A percentile compares a stretch with the other conserved stretches of the same genome.
Conservation (phyloP, 2,329 filamentous ascomycete species). For the Ceratocystis papillata region DNA sequence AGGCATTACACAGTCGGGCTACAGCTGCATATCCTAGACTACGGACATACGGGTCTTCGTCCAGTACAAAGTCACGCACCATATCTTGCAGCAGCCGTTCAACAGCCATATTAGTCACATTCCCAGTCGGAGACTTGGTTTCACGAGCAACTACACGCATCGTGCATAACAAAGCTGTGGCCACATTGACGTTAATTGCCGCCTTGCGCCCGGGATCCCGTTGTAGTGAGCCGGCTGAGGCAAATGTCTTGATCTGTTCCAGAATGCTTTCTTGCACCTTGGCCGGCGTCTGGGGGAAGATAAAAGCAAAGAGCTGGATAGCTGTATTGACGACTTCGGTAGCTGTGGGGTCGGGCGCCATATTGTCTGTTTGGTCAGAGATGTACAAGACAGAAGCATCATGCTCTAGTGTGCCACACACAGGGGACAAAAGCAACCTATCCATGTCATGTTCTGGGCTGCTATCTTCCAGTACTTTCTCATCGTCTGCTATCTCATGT, state of each 20-base stretch:
- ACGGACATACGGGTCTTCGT: conserved; percentile 76
- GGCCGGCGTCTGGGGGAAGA: conserved; percentile 74
- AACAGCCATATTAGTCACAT: conserved; percentile 62
- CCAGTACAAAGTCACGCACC: conserved; percentile 59
- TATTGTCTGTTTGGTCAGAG: conserved; percentile 28
- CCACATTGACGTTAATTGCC: conserved; percentile 83
- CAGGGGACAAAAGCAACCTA: conserved; percentile 52
- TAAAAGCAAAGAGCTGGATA: conserved; percentile 84
- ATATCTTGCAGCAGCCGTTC: conserved; percentile 77
- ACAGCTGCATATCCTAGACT: conserved; percentile 75
- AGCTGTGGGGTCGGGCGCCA: conserved; percentile 62
- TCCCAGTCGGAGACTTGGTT: conserved; percentile 59
- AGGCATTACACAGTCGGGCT: conserved; percentile 70
- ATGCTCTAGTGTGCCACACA: conserved; percentile 77
- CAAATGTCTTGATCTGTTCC: conserved; percentile 82
- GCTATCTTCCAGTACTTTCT: conserved; percentile 38
- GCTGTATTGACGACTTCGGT: conserved; percentile 93
- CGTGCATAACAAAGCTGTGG: conserved; percentile 66
- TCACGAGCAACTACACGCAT: conserved; percentile 79
- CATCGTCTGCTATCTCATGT: conserved; percentile 36
- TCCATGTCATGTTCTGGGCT: conserved; percentile 58
- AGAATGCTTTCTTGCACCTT: conserved; percentile 94
- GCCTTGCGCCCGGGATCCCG: conserved; percentile 80
- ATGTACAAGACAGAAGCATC: conserved; percentile 71
- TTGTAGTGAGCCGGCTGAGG: conserved; percentile 68